A percentile compares a stretch with the other conserved stretches of the same genome.
These are phyloP conservation scores for Trichoderma guizhouense DNA, from an alignment of 2,329 filamentous ascomycete genomes.

Conservation along the genomic window DNA sequence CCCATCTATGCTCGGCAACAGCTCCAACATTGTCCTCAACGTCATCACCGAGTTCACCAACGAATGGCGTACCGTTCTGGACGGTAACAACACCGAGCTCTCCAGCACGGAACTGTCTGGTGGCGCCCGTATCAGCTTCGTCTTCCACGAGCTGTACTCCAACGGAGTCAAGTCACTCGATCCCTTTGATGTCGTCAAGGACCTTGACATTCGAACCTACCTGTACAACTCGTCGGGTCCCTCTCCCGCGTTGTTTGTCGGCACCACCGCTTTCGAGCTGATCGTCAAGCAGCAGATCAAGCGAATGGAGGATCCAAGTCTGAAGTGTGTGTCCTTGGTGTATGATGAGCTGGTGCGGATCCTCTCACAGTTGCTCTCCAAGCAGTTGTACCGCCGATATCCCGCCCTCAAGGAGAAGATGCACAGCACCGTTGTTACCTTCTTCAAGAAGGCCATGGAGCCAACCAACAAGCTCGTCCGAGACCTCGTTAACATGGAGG, in stretches of 20 bases:
- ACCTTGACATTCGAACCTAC: slow-evolving; percentile 93
- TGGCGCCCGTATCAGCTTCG: slow-evolving; percentile 96
- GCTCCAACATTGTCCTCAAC: slow-evolving; percentile 92
- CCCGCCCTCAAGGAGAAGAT: slow-evolving; percentile 96
- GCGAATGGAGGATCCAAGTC: slow-evolving; percentile 88
- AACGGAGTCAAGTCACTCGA: slow-evolving; percentile 98
- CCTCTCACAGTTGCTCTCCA: slow-evolving; percentile 81
- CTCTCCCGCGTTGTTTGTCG: slow-evolving; percentile 92
- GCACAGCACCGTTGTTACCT: slow-evolving; percentile 83
- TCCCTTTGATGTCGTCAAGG: slow-evolving; percentile 95
- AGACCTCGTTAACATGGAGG: slow-evolving; percentile 92
- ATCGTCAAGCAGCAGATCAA: slow-evolving; percentile 99
- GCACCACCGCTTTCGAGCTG: slow-evolving; percentile 95
- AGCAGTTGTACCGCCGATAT: slow-evolving; percentile 87
- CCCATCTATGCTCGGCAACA: slow-evolving; percentile 93
- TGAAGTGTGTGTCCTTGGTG: slow-evolving; percentile 96
- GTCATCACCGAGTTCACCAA: slow-evolving; percentile 99
- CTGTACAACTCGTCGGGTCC: slow-evolving; percentile 99
- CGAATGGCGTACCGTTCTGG: slow-evolving; percentile 92
- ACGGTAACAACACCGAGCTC: slow-evolving; percentile 94
- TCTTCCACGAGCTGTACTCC: slow-evolving; percentile 97
- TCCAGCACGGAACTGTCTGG: slow-evolving; percentile 93
- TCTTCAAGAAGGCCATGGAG: slow-evolving; percentile 98
- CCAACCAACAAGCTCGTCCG: slow-evolving; percentile 95
- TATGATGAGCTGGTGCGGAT: slow-evolving; percentile 98